phyloP scores from a whole-genome alignment of 805 yeast species.

The Ogataea polymorpha region DNA sequence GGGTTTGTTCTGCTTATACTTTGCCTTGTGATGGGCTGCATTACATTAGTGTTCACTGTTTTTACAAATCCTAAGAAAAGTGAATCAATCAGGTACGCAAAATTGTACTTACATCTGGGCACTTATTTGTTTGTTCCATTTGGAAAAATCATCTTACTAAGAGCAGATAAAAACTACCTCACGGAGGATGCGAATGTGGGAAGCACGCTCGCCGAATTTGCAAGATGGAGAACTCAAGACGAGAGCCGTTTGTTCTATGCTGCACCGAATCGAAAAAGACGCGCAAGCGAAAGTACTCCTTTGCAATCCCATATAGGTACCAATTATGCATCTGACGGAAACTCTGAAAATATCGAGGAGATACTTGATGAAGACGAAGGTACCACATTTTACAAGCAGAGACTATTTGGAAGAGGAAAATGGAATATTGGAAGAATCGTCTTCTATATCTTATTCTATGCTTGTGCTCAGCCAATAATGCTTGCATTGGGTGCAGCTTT shows the following conservation, averaged over 20 bases:
- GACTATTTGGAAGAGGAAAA: constrained; percentile 87
- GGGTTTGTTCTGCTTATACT: constrained; percentile 61
- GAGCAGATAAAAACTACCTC: constrained; percentile 74
- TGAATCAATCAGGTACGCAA: constrained; percentile 59
- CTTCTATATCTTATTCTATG: constrained; percentile 70
- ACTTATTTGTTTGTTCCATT: constrained; percentile 79
- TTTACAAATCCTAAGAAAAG: constrained; percentile 42
- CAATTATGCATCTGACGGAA: neutral
- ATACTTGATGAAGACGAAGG: constrained; percentile 26
- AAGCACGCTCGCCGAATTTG: constrained; percentile 76
- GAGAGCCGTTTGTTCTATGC: constrained; percentile 80
- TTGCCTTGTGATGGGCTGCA: constrained; percentile 48
- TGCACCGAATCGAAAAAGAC: constrained; percentile 40
- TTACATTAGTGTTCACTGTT: constrained; percentile 44
- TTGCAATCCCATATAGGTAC: constrained; percentile 5
- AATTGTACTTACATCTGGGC: constrained; percentile 58
- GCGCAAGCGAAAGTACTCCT: constrained; percentile 21
- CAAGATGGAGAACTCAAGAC: constrained; percentile 80
- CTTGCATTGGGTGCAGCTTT: constrained; percentile 52
- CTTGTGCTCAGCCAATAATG: constrained; percentile 66
- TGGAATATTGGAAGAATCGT: constrained; percentile 84
- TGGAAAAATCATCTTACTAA: constrained; percentile 81
- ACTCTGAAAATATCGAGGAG: constrained; percentile 3
- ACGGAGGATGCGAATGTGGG: constrained; percentile 90
- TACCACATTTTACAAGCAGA: constrained; percentile 27